A percentile compares a stretch with the other conserved stretches of the same genome.
Conservation (phyloP, 345 rosid genomes). For the Gossypium australe region DNA sequence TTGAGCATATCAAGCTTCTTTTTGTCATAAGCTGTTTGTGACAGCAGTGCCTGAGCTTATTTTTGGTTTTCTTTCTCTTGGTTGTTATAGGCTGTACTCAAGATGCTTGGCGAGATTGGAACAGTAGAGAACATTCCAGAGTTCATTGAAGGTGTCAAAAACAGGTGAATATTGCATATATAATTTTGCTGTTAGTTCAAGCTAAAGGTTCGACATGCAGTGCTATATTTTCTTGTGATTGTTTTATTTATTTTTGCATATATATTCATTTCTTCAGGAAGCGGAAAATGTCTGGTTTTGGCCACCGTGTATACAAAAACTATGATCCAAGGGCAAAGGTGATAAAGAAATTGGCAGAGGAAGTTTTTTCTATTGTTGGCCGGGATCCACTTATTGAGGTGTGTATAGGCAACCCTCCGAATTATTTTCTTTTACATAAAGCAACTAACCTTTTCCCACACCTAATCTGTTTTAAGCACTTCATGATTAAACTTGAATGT, state of each 20-base stretch:
- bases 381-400: slow-evolving; percentile 99
- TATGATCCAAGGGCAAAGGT: slow-evolving; percentile 97
- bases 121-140: slow-evolving; percentile 87
- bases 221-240: neutral
- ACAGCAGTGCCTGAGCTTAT: neutral
- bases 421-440: neutral
- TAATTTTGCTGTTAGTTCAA: neutral
- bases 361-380: slow-evolving; percentile 93
- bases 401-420: slow-evolving; percentile 15
- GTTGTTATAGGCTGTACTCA: slow-evolving; percentile 81
- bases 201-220: neutral
- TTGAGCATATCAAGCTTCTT: neutral
- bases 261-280: slow-evolving; percentile 39
- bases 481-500: neutral
- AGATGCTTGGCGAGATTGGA: slow-evolving; percentile 92
- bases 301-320: slow-evolving; percentile 97
- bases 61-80: neutral
- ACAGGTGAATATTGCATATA: slow-evolving; percentile 42
- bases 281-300: slow-evolving; percentile 99
- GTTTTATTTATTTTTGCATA: slow-evolving; percentile 4
- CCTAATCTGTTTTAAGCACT: neutral
- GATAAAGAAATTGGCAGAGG: slow-evolving; percentile 85
- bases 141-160: slow-evolving; percentile 91
- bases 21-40: slow-evolving; percentile 12
- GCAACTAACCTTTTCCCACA: neutral